Evolutionary conservation across 139 green algal species (phyloP).

Genomic region (Tetraselmis chui): DNA sequence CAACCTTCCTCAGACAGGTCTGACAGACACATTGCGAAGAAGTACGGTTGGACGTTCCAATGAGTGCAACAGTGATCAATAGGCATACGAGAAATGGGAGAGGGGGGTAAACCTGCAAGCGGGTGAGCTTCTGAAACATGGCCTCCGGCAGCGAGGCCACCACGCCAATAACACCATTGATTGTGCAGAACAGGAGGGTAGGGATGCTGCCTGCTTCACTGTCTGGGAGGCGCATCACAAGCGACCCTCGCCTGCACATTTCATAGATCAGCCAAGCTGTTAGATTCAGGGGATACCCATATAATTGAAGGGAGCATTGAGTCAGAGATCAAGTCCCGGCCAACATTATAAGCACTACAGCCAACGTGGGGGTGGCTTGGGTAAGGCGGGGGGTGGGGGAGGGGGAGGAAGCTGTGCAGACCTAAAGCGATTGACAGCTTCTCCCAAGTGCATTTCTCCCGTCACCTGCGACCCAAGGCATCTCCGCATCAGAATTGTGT

Average conservation of each 20-base stretch:
- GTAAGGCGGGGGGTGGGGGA: too few species aligned
- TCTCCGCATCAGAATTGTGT: too few species aligned
- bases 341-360: too few species aligned
- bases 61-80: not conserved
- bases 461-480: slow-evolving; percentile 54
- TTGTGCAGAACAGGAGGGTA: slow-evolving; percentile 82
- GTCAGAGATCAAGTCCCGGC: too few species aligned
- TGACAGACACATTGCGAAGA: too few species aligned
- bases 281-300: too few species aligned
- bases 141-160: slow-evolving; percentile 67
- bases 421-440: slow-evolving; percentile 87
- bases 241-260: slow-evolving; percentile 56
- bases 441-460: slow-evolving; percentile 84
- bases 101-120: slow-evolving; percentile 53
- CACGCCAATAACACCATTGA: slow-evolving; percentile 85
- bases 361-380: too few species aligned
- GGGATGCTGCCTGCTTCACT: slow-evolving; percentile 45
- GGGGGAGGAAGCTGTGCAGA: not conserved
- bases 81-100: not conserved
- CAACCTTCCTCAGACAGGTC: slow-evolving; percentile 46
- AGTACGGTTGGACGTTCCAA: slow-evolving; percentile 1
- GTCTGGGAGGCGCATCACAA: slow-evolving; percentile 95
- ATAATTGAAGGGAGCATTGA: too few species aligned
- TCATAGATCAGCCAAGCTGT: too few species aligned
- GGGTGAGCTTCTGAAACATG: slow-evolving; percentile 57